A percentile compares a stretch with the other conserved stretches of the same genome.
phyloP scores from a whole-genome alignment of 1,139 yeast genomes.

The Protomyces inouyei region DNA sequence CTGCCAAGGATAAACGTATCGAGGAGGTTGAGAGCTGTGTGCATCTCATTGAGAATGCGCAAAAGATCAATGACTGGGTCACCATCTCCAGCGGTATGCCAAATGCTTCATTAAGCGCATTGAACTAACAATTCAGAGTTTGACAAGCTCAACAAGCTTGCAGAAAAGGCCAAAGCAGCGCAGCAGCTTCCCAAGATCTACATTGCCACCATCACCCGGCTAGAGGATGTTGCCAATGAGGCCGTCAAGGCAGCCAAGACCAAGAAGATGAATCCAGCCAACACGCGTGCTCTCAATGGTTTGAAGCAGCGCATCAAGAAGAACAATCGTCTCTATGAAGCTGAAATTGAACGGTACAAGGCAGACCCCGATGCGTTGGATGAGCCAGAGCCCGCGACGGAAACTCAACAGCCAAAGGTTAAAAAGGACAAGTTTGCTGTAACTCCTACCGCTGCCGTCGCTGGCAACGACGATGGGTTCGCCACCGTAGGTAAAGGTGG shows the following conservation, averaged over 20 bases:
- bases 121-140: constrained; percentile 49
- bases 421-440: constrained; percentile 22
- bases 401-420: constrained; percentile 31
- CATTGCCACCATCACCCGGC: constrained; percentile 61
- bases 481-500: constrained; percentile 45
- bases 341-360: constrained; percentile 56
- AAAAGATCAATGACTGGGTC: constrained; percentile 74
- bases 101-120: not conserved
- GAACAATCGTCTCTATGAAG: constrained; percentile 62
- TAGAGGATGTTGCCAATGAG: constrained; percentile 66
- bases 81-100: constrained; percentile 48
- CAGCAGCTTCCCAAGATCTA: constrained; percentile 64
- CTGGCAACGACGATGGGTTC: constrained; percentile 40
- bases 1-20: constrained; percentile 85
- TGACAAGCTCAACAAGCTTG: constrained; percentile 65
- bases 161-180: constrained; percentile 69
- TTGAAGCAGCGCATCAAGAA: constrained; percentile 85
- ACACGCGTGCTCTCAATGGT: constrained; percentile 82
- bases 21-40: constrained; percentile 75
- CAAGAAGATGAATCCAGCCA: constrained; percentile 75
- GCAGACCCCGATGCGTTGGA: constrained; percentile 57
- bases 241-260: constrained; percentile 55
- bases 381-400: constrained; percentile 32
- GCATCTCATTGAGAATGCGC: constrained; percentile 65
- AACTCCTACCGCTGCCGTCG: not conserved